phyloP scores from a whole-genome alignment of 345 rosid genomes.

The Raphanus raphanistrum region DNA sequence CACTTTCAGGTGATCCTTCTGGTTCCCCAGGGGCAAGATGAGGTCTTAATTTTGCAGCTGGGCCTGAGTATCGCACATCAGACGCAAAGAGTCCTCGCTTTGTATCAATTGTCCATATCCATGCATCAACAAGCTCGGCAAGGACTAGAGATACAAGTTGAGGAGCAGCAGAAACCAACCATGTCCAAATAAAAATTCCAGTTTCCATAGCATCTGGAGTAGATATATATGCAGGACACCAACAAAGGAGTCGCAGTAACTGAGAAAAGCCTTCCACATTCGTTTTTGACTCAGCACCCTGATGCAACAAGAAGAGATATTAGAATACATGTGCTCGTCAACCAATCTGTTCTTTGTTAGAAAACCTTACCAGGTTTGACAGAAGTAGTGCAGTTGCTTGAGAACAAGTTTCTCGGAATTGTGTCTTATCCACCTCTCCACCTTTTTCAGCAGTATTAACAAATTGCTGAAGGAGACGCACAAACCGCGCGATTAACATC shows the following conservation, averaged over 20 bases:
- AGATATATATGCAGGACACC: conserved; percentile 99
- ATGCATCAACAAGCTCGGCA: conserved; percentile 99
- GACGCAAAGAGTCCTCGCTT: conserved; percentile 97
- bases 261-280: conserved; percentile 90
- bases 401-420: conserved; percentile 87
- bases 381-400: conserved; percentile 94
- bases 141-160: conserved; percentile 90
- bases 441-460: conserved; percentile 87
- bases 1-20: conserved; percentile 58
- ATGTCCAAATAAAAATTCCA: conserved; percentile 96
- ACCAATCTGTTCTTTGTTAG: conserved; percentile 4
- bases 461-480: conserved; percentile 91
- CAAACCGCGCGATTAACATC: conserved; percentile 80
- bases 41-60: conserved; percentile 93
- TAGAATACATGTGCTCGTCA: conserved; percentile 27
- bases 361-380: conserved; percentile 78
- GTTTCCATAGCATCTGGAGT: conserved; percentile 96
- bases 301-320: conserved; percentile 31
- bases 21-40: conserved; percentile 97
- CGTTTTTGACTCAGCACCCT: conserved; percentile 76
- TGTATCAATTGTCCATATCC: conserved; percentile 99
- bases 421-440: conserved; percentile 83
- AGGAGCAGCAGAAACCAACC: conserved; percentile 99
- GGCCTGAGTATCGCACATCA: conserved; percentile 79
- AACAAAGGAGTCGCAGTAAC: conserved; percentile 93